Percentiles rank a stretch among this genome's conserved stretches.
These are phyloP conservation scores for Ophiostoma sp. DNA, from an alignment of 2,329 filamentous ascomycete genomes.

Conservation along the genomic window DNA sequence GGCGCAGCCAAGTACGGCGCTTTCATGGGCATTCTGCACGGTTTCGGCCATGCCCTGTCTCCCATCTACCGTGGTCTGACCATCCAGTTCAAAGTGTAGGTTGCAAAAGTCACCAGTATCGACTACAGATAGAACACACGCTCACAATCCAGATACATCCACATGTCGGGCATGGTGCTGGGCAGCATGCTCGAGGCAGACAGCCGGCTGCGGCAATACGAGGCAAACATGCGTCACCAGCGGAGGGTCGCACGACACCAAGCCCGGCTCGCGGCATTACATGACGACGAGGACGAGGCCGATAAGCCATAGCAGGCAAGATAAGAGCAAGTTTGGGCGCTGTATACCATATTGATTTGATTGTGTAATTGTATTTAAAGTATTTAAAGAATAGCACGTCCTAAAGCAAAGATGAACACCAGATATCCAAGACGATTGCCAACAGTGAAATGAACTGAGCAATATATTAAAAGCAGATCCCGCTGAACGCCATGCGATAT, in stretches of 20 bases:
- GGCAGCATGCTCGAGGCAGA: conserved; percentile 75
- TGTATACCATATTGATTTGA: conserved; percentile 6
- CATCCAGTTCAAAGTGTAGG: conserved; percentile 72
- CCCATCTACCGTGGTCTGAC: conserved; percentile 69
- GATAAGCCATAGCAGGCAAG: not conserved
- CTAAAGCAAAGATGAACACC: not conserved
- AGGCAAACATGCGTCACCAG: conserved; percentile 59
- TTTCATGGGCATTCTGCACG: conserved; percentile 58
- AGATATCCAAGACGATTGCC: not conserved
- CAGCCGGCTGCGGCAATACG: conserved; percentile 59
- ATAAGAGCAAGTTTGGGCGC: not conserved
- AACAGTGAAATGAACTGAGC: not conserved
- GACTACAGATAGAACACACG: not conserved
- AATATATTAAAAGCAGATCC: not conserved
- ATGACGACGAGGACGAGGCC: conserved; percentile 24
- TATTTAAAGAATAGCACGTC: no score
- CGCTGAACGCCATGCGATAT: conserved; percentile 9
- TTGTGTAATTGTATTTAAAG: not conserved
- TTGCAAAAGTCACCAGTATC: conserved; percentile 19
- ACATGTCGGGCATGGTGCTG: conserved; percentile 81
- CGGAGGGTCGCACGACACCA: conserved; percentile 59
- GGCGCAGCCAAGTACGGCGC: conserved; percentile 70
- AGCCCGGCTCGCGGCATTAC: conserved; percentile 36
- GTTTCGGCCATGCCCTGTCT: conserved; percentile 57
- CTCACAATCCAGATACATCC: conserved; percentile 57